Base-by-base conservation (phyloP, 1,284 basidiomycete genomes). In the Trametes polyzona region DNA sequence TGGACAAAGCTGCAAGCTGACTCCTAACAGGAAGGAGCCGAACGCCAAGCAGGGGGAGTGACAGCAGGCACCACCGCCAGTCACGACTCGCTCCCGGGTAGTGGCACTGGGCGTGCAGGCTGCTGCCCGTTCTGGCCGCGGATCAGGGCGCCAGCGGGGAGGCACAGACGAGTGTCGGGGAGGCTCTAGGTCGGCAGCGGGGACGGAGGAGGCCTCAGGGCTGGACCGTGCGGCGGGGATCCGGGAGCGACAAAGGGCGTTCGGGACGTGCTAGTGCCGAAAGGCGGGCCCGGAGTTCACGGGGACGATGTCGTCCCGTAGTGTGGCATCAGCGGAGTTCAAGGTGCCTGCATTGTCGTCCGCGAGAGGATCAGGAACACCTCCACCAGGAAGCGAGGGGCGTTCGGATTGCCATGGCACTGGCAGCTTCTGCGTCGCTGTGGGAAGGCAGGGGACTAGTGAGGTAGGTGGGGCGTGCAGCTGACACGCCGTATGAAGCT, bases 261-360 rank as follows among this genome's bases (percentile, higher is more conserved):
- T 19, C 47, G 26, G 36, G 21, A 17, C 9, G 36, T 14, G 36
- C 40, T 5, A 3, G 33, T 19, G 29, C 37, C 37, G 23, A 21
- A 27, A 17, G 11, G 29, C 52, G 52, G 44, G 11, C 37, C 44
- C 52, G 52, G 23, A 41, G 16, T 41, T 41, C 43, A 16, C 44
- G 48, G 48, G 24, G 37, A 46, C 26, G 52, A 21, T 23, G 36
- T 32, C 35, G 21, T n/a, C 30, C 16, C 19, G 44, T 19, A 19
- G 37, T 47, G 30, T n/a, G n/a, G n/a, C 44, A 54, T 54, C 52
- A 54, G 52, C 52, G 52, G 52, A 47, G 52, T 46, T 46, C 12
- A n/a, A 16, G n/a, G 9, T n/a, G 3, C 29, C 12, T 30, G n/a
- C 7, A 19, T 21, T 47, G 29, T 21, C 24, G 43, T 12, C 27